These are phyloP conservation scores for Miscanthus lutarioriparius DNA, from an alignment of 176 grass and related monocot genomes.

Conservation along the genomic window DNA sequence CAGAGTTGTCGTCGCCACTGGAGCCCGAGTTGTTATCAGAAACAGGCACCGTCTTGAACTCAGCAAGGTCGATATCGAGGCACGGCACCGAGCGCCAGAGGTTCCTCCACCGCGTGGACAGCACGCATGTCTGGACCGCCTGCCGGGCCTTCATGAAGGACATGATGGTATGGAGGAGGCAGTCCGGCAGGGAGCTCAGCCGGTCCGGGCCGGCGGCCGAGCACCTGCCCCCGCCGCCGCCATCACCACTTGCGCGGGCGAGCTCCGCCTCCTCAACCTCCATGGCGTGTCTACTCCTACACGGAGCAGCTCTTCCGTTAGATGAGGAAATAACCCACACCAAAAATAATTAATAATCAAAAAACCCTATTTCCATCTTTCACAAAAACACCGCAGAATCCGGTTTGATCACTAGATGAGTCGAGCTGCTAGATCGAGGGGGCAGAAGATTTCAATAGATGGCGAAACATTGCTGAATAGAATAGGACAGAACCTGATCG, in stretches of 20 bases:
- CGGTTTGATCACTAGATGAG: background rate
- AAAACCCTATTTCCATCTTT: background rate
- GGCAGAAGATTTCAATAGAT: background rate
- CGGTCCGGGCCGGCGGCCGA: background rate
- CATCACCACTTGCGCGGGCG: background rate
- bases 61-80: background rate
- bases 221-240: no score
- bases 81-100: background rate
- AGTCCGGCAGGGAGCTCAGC: background rate
- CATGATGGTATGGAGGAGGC: slow-evolving; percentile 7
- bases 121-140: background rate
- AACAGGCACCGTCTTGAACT: background rate
- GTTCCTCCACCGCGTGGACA: background rate
- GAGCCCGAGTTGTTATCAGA: background rate
- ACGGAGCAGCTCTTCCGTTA: background rate
- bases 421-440: background rate
- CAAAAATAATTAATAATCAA: background rate
- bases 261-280: background rate
- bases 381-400: background rate
- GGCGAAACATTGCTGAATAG: background rate
- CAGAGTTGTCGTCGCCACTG: background rate
- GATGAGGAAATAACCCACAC: background rate
- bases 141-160: background rate
- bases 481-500: background rate
- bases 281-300: background rate